Percentiles rank a stretch among this genome's conserved stretches.
phyloP scores from a whole-genome alignment of 2,329 filamentous ascomycete genomes.

The Aspergillus eucalypticola region DNA sequence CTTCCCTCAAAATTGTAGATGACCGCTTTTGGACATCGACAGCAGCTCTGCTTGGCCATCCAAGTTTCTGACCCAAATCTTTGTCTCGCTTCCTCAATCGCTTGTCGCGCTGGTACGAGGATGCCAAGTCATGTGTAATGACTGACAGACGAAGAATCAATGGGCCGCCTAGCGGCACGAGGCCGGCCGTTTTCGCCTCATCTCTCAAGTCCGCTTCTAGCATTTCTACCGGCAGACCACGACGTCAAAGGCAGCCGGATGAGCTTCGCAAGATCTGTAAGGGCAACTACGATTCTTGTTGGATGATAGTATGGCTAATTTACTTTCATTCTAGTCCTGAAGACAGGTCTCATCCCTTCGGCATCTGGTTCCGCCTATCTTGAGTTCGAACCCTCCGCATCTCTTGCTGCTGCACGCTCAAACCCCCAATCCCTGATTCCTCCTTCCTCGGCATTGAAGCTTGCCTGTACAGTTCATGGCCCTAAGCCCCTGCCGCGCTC shows the following conservation, averaged over 20 bases:
- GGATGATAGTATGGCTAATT: slow-evolving; percentile 18
- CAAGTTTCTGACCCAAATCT: slow-evolving; percentile 10
- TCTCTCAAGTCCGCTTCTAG: slow-evolving; percentile 48
- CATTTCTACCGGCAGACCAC: slow-evolving; percentile 51
- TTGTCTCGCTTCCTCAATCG: slow-evolving; percentile 8
- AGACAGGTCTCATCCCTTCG: slow-evolving; percentile 88
- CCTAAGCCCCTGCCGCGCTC: slow-evolving; percentile 87
- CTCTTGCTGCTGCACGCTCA: slow-evolving; percentile 46
- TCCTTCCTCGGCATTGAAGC: slow-evolving; percentile 72
- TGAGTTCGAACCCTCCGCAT: slow-evolving; percentile 53
- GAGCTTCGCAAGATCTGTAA: slow-evolving; percentile 83
- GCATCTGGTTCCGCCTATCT: slow-evolving; percentile 84
- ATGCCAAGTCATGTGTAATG: slow-evolving; percentile 52
- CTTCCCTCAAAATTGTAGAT: slow-evolving; percentile 34
- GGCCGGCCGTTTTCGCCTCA: slow-evolving; percentile 68
- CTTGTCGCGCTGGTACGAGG: slow-evolving; percentile 10
- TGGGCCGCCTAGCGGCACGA: slow-evolving; percentile 75
- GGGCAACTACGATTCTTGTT: slow-evolving; percentile 30
- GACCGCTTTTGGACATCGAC: slow-evolving; percentile 33
- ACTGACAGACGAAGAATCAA: slow-evolving; percentile 88
- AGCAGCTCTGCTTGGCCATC: slow-evolving; percentile 8
- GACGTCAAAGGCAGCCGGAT: slow-evolving; percentile 63
- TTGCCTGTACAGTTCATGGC: slow-evolving; percentile 90
- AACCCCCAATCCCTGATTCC: slow-evolving; percentile 52
- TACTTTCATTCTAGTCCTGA: slow-evolving; percentile 63